Evolutionary conservation across 2,329 filamentous ascomycete genomes (phyloP).

Genomic region (Aschersonia sp.): DNA sequence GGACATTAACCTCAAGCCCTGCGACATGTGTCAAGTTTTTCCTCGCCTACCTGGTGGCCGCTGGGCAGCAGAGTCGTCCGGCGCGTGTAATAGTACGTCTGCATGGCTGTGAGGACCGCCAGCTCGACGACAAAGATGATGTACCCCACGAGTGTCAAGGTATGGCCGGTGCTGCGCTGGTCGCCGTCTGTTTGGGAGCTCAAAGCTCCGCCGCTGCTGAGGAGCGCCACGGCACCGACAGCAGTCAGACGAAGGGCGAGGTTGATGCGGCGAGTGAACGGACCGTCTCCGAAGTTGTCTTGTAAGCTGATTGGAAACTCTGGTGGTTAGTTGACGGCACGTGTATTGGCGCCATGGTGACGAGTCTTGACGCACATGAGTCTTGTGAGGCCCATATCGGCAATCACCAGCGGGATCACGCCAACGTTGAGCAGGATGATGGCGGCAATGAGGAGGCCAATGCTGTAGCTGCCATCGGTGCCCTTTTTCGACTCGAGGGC

Average conservation of each 20-base stretch:
- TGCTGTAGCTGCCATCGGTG: not conserved
- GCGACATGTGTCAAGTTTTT: not conserved
- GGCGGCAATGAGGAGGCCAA: constrained; percentile 12
- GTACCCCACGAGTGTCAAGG: constrained; percentile 10
- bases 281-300: constrained; percentile 10
- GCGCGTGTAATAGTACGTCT: constrained; percentile 6
- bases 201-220: constrained; percentile 9
- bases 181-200: constrained; percentile 2
- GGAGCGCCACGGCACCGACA: constrained; percentile 7
- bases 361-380: constrained; percentile 9
- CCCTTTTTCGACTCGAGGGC: constrained; percentile 7
- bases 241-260: constrained; percentile 7
- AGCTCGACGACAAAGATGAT: constrained; percentile 9
- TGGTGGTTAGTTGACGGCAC: not conserved
- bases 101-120: constrained; percentile 6
- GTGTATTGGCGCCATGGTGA: too few relatives aligned
- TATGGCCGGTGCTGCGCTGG: constrained; percentile 3
- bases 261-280: constrained; percentile 6
- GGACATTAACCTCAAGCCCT: not conserved
- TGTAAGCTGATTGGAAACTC: constrained; percentile 5
- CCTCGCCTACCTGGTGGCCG: constrained; percentile 5
- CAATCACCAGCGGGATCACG: constrained; percentile 12
- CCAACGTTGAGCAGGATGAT: constrained; percentile 15
- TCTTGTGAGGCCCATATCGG: constrained; percentile 11
- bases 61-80: constrained; percentile 6